Base-by-base conservation (phyloP, 73 alveolate genomes). In the Uronychia binucleata region DNA sequence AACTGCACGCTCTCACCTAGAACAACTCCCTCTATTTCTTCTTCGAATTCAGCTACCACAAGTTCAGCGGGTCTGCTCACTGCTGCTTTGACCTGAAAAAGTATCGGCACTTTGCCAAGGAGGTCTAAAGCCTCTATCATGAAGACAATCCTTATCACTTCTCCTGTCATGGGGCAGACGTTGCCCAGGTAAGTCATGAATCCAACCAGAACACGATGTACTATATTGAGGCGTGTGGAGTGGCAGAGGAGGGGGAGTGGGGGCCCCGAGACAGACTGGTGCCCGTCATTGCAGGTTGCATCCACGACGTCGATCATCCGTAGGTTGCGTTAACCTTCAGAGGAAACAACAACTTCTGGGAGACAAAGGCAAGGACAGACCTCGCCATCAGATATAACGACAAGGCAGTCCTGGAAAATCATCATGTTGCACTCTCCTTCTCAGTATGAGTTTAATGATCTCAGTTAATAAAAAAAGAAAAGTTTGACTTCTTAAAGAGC, bases 161-260 rank as follows among this genome's bases (percentile, higher is more conserved):
- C 32, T 59, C 88, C 0, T 30, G 57, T 25, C 88, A 81, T 59
- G 88, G 81, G 0, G 80, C 88, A 25, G 88, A 81, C 32, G 88
- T 81, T 26, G 84, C 84, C 0, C 84, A 77, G 75, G 67, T 46
- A 46, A 46, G 67, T 46, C n/a, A n/a, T n/a, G n/a, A 19, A 46
- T 46, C 19, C 5, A 46, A 46, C 19, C n/a, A 46, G 67, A 46
- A 46, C 19, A 46, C 67, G 19, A 46, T 46, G 67, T 46, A 46
- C 67, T 46, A 46, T 46, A 46, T 46, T 46, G 67, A 46, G 67
- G 67, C 67, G 19, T 46, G 67, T 46, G 67, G 19, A 46, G 67
- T 46, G 67, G 19, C n/a, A 11, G 67, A 46, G 19, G 19, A 46
- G 19, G 67, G 67, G 5, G 19, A 46, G 19, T 46, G 67, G 67